Conservation (phyloP, 805 yeast genomes). For the Candida piceae region DNA sequence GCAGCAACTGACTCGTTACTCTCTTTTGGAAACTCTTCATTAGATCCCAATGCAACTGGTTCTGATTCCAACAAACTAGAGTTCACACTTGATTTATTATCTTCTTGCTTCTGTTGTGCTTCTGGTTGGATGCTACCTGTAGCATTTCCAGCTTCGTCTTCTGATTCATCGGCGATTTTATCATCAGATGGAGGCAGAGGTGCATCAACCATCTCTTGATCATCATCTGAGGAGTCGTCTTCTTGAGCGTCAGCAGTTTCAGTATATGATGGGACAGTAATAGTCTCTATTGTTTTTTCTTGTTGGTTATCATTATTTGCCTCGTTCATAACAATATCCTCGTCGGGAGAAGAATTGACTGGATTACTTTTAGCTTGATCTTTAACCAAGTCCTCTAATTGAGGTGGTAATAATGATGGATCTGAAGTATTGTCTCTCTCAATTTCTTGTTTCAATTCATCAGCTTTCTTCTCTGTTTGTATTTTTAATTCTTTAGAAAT, state of each 20-base stretch:
- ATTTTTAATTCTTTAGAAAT: background rate
- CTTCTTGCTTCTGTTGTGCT: no score
- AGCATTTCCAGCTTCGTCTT: no score
- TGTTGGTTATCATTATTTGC: constrained; percentile 1
- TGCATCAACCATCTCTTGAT: constrained; percentile 10
- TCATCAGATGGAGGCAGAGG: constrained; percentile 6
- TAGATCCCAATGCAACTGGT: no score
- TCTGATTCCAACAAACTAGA: no score
- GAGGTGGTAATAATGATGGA: background rate
- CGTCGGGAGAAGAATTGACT: background rate
- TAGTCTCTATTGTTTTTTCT: constrained; percentile 1
- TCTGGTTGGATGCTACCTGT: no score
- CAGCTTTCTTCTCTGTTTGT: constrained; percentile 1
- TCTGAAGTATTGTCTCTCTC: background rate
- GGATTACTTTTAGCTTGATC: constrained; percentile 3
- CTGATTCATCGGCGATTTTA: background rate
- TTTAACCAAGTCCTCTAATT: background rate
- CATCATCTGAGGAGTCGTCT: constrained; percentile 4
- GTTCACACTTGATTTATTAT: no score
- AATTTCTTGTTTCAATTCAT: background rate
- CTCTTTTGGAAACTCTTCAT: no score
- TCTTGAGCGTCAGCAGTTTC: constrained; percentile 3
- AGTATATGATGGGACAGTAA: no score
- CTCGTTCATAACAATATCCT: constrained; percentile 2
- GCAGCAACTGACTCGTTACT: no score